Evolutionary conservation across 2,329 filamentous ascomycete species (phyloP).

Genomic region (Periconia macrospinosa): DNA sequence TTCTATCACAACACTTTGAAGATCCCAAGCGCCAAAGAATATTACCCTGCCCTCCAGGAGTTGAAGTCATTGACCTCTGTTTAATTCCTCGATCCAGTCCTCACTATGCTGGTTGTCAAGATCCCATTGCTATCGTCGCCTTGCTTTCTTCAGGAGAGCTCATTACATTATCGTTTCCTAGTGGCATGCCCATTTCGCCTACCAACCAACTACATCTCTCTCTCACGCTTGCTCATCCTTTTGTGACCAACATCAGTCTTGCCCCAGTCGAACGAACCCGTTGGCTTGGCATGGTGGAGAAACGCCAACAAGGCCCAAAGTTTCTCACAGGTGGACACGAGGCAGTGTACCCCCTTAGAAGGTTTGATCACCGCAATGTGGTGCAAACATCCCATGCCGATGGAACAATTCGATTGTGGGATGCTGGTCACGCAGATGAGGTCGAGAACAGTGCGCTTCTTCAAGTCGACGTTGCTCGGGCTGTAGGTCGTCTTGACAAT

Average conservation of each 20-base stretch:
- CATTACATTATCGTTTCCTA: slow-evolving; percentile 88
- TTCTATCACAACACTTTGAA: slow-evolving; percentile 75
- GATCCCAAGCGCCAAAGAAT: slow-evolving; percentile 71
- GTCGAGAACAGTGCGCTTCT: slow-evolving; percentile 82
- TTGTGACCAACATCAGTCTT: slow-evolving; percentile 73
- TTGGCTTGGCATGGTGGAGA: slow-evolving; percentile 92
- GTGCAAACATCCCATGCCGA: slow-evolving; percentile 88
- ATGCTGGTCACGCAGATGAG: slow-evolving; percentile 87
- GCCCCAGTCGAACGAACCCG: slow-evolving; percentile 73
- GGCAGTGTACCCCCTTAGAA: slow-evolving; percentile 67
- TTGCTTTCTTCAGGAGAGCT: slow-evolving; percentile 85
- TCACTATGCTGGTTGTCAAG: slow-evolving; percentile 83
- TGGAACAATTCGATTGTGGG: slow-evolving; percentile 89
- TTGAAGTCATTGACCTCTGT: slow-evolving; percentile 78
- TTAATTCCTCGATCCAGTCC: slow-evolving; percentile 81
- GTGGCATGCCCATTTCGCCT: slow-evolving; percentile 84
- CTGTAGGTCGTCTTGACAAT: slow-evolving; percentile 76
- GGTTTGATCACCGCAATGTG: slow-evolving; percentile 81
- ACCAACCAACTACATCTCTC: slow-evolving; percentile 92
- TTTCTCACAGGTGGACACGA: slow-evolving; percentile 80
- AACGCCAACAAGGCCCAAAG: slow-evolving; percentile 73
- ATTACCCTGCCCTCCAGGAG: slow-evolving; percentile 74
- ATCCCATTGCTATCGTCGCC: slow-evolving; percentile 82
- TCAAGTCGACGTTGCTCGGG: slow-evolving; percentile 83
- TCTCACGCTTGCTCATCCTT: slow-evolving; percentile 86